Evolutionary conservation across 495 filamentous ascomycete genomes (phyloP), one percentile per base, ranked within the genome.

Genomic region (Hypoxylon perforatum): DNA sequence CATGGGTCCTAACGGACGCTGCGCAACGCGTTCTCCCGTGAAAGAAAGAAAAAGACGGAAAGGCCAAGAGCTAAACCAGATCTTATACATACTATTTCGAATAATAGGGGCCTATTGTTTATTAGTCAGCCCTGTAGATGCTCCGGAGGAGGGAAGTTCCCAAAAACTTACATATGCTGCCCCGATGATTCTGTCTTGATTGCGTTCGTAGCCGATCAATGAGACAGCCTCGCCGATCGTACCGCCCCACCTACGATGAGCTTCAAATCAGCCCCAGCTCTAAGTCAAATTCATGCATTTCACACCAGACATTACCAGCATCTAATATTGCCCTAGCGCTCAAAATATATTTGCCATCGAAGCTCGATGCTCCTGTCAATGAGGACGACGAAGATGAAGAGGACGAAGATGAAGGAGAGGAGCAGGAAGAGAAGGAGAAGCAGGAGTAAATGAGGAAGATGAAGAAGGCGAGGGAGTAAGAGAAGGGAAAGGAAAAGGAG

Each of bases 181-280:
- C 42, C 71, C 85, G 23, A 77, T 75, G 45, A 82, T 76, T 47
- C 78, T 79, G 50, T 90, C 84, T 4, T 82, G 80, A 71, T 92
- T 91, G 19, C 88, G 80, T 75, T 92, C 90, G 41, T 86, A 81
- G 22, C 87, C 88, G 35, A 92, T 81, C 63, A 90, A 81, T 62
- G 85, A 90, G 23, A 91, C 83, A 1, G 88, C 88, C 66, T 93
- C 89, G 21, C 78, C 82, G 38, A 90, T 85, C 41, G 82, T 81
- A 38, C 84, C 86, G 56, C 81, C 82, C 86, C 85, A 90, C 70
- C 70, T 72, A 30, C 10, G n/a, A 5, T 38, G 7, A 19, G 7
- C 3, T 30, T 42, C 15, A 61, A 51, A 70, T 78, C 51, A 82
- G 73, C 78, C 76, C 3, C 71, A 7, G 33, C 23, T 51, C 15